A percentile compares a stretch with the other conserved stretches of the same genome.
These are phyloP conservation scores for Hevea brasiliensis DNA, from an alignment of 345 rosid genomes.

Conservation along the genomic window DNA sequence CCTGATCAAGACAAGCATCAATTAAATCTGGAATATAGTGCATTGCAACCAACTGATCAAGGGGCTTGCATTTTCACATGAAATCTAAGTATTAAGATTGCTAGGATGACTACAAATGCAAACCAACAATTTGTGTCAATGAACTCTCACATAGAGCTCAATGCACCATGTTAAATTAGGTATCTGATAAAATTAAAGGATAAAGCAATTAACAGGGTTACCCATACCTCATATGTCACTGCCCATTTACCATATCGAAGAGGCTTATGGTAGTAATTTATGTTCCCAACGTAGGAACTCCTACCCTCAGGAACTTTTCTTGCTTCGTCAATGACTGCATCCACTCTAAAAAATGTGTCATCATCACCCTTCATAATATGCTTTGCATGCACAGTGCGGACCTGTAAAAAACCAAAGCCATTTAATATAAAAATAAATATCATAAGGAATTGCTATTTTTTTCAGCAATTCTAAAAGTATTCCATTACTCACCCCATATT, in stretches of 20 bases:
- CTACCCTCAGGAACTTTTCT: constrained; percentile 54
- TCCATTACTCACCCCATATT: constrained; percentile 74
- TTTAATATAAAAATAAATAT: neutral
- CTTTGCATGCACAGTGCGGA: constrained; percentile 56
- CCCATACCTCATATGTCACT: constrained; percentile 83
- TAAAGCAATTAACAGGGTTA: neutral
- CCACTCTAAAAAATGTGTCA: constrained; percentile 86
- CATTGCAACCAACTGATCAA: neutral
- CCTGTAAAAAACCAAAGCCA: constrained; percentile 43
- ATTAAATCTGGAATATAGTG: neutral
- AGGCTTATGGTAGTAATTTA: constrained; percentile 86
- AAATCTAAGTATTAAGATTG: neutral
- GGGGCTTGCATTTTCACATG: neutral
- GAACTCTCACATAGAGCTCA: neutral
- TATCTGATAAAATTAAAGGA: neutral
- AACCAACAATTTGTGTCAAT: neutral
- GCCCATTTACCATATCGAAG: constrained; percentile 95
- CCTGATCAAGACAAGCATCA: neutral
- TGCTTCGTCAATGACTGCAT: constrained; percentile 63
- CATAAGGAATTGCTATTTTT: neutral
- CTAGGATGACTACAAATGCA: neutral
- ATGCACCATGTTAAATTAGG: neutral
- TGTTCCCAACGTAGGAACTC: constrained; percentile 82
- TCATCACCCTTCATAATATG: constrained; percentile 91
- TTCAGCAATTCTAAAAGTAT: neutral